Evolutionary conservation across 1,284 basidiomycete species (phyloP).

Genomic region (Xerocomus minutiporus): DNA sequence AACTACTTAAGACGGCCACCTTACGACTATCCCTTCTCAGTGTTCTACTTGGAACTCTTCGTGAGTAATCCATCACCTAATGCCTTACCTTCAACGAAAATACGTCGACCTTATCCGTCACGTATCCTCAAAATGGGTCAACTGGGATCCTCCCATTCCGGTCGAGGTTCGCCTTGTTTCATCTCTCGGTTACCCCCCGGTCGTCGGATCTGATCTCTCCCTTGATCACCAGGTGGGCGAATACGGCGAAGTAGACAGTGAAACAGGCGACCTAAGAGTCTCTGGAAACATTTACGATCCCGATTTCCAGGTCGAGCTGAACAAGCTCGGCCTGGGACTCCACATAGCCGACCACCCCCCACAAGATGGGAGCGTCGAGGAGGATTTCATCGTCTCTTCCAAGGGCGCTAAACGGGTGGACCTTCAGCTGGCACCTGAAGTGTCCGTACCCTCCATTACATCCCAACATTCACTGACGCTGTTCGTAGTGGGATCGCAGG

Average conservation of each 20-base stretch:
- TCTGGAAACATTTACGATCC: conserved; percentile 24
- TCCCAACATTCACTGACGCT: too few species aligned
- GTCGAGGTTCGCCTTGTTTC: conserved; percentile 16
- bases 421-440: too few species aligned
- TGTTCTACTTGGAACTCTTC: background rate
- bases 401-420: too few species aligned
- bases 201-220: background rate
- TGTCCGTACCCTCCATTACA: too few species aligned
- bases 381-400: too few species aligned
- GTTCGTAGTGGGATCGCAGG: conserved; percentile 15
- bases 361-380: too few species aligned
- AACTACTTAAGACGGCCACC: background rate
- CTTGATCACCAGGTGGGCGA: conserved; percentile 20
- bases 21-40: background rate
- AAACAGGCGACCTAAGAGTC: conserved; percentile 21
- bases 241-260: conserved; percentile 18
- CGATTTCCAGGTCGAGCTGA: conserved; percentile 17
- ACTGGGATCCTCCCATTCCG: conserved; percentile 30
- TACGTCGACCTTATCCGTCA: conserved; percentile 24
- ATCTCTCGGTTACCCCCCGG: background rate
- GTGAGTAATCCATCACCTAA: background rate
- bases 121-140: conserved; percentile 27
- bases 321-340: conserved; percentile 2
- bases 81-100: conserved; percentile 21
- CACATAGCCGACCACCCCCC: background rate